Base-by-base conservation (phyloP, 306 rosid genomes). In the Biancaea sappan region DNA sequence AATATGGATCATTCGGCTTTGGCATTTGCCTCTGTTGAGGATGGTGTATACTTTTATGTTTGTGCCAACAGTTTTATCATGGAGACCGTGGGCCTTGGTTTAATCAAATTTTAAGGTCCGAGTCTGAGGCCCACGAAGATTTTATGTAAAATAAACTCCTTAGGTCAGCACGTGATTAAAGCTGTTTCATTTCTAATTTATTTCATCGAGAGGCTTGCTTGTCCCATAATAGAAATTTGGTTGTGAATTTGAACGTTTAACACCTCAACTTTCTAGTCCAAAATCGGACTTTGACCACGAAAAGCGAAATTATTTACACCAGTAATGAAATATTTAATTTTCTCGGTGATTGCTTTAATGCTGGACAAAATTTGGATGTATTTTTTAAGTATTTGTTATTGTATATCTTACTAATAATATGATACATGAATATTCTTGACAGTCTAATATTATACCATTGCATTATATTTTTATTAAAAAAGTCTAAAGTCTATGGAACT, bases 11-110 rank as follows among this genome's bases (percentile, higher is more conserved):
- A 65, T 15, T 69, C 40, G 79, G 73, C 19, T 1, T 37, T 31
- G 52, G 41, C 29, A 26, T 38, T 57, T 28, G 66, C 58, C 37
- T 65, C 43, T 43, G 37, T 47, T 0, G 22, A 13, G 43, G 70
- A 34, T 37, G 29, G 31, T 35, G n/a, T n/a, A n/a, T n/a, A n/a
- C n/a, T n/a, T n/a, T 73, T 62, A 35, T 61, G 3, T 66, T 77
- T 71, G 13, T 65, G 53, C 25, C 46, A n/a, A 56, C 5, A 29
- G 64, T 18, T 34, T 4, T 34, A 62, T 41, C 14, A 19, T 56
- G 48, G 22, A 46, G 22, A 58, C 8, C 28, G 35, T 58, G 58
- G 12, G 32, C 60, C 19, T 34, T 59, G 54, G 61, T 4, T 56
- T 65, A 25, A 66, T 31, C 22, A 19, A 50, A 6, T 50, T 50